phyloP scores from a whole-genome alignment of 2,329 filamentous ascomycete species.

The Colletotrichum australisinense region DNA sequence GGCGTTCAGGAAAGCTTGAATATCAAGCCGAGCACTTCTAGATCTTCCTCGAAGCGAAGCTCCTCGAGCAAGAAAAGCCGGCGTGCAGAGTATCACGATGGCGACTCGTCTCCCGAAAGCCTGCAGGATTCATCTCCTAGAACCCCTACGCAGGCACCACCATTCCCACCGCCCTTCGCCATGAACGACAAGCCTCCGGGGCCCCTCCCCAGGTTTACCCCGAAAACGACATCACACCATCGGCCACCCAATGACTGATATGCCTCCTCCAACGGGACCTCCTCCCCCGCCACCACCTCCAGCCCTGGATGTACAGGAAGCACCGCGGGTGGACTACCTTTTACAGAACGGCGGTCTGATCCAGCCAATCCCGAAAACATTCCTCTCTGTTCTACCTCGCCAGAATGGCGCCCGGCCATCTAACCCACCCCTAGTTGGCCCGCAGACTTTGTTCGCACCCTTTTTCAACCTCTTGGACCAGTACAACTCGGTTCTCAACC shows the following conservation, averaged over 20 bases:
- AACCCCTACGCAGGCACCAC: constrained; percentile 67
- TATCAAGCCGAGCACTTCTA: constrained; percentile 35
- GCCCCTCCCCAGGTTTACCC: constrained; percentile 51
- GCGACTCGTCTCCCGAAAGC: constrained; percentile 59
- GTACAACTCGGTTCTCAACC: constrained; percentile 83
- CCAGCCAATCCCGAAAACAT: constrained; percentile 76
- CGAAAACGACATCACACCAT: constrained; percentile 49
- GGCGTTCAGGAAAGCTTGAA: constrained; percentile 41
- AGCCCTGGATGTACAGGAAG: constrained; percentile 75
- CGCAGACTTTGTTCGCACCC: constrained; percentile 82
- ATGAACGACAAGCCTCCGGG: constrained; percentile 51
- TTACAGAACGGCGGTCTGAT: constrained; percentile 87
- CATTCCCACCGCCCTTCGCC: constrained; percentile 58
- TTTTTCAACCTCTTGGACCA: constrained; percentile 87
- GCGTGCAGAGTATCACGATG: constrained; percentile 53
- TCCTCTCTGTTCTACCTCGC: constrained; percentile 74
- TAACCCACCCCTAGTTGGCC: constrained; percentile 73
- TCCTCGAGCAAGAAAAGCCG: constrained; percentile 46
- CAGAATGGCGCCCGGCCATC: constrained; percentile 68
- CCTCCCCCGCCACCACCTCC: constrained; percentile 80
- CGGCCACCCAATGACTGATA: constrained; percentile 54
- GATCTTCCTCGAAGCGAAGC: constrained; percentile 42
- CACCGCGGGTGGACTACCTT: constrained; percentile 90
- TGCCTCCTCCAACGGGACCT: constrained; percentile 53
- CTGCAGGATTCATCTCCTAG: constrained; percentile 68